Evolutionary conservation across 2,329 filamentous ascomycete genomes (phyloP), one percentile per base, ranked within the genome.

Genomic region (Furcasterigmium sp.): DNA sequence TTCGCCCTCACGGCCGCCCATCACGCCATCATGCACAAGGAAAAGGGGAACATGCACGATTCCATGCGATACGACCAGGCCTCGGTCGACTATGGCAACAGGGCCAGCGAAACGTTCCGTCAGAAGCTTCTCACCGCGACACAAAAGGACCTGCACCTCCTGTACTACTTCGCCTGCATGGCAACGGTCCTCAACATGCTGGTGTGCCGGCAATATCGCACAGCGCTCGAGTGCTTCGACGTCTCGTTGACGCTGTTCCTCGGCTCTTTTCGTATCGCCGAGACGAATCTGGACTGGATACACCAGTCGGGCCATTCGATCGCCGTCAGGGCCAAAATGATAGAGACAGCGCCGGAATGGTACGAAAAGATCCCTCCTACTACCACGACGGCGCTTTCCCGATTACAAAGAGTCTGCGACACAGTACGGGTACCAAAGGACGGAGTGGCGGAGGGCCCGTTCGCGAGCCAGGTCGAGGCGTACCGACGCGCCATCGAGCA

Each of bases 91-190:
- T 46, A 46, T 26, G 25, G 37, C 28, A 43, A 38, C 37, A 25
- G 25, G 9, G 46, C 46, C 36, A 43, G 28, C 25, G 30, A 30
- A 38, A 40, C 30, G 7, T 48, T 48, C 41, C 46, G 43, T 32
- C 25, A 29, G 7, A 29, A 56, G 47, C 54, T 58, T 43, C 56
- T 51, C 21, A 39, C 39, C 35, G 52, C 53, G 30, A 49, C 54
- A 32, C 46, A 46, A 18, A 48, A 51, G 9, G 56, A 57, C 28
- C 48, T 57, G 34, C 41, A 50, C 28, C 52, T 54, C 25, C 50
- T 48, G 7, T 37, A 37, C 18, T 43, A 45, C 38, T 45, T 46
- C 15, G 34, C 46, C 23, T 38, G 15, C 20, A 14, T 48, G 25
- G 30, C 35, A 4, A 23, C 40, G 14, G n/a, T 44, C 13, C 13